Evolutionary conservation across 345 rosid species (phyloP), one percentile per base, ranked within the genome.

Genomic region (Aurinia saxatilis): DNA sequence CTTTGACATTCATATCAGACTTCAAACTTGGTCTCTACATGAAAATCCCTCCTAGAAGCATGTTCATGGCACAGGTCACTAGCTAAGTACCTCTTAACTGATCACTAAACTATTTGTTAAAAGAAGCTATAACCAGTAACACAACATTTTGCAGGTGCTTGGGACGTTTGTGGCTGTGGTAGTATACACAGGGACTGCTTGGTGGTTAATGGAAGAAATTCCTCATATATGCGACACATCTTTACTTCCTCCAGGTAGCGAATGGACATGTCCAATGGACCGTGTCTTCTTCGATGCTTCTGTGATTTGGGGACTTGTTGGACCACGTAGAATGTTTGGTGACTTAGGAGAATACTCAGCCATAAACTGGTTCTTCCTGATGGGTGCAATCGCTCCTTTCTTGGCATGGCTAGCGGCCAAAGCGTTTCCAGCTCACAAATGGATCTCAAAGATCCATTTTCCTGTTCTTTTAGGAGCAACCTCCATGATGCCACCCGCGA

Each of bases 1-100:
- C 85, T 35, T 60, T 87, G 10, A 77, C 83, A 40, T 90, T 90
- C 55, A 46, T 90, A 13, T 23, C 45, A 4, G 97, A 90, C 74
- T 87, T 90, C 48, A 90, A 90, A 72, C 88, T 85, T 12, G 95
- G 92, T n/a, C 92, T 81, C 58, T 90, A 90, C 83, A 90, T 85
- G 97, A 87, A 90, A 79, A 87, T 90, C 44, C 97, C 92, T 1
- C 97, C 97, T 1, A 72, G 85, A 72, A 66, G 87, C 5, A 90
- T 90, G 97, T 87, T 82, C 81, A 65, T 79, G 78, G 90, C 90
- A 56, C 66, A 67, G 59, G 52, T 39, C 1, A 21, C 25, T 47
- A 41, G 31, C 31, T 27, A 27, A 14, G 29, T 27, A 39, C 46
- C 29, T 7, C 37, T 33, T 54, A 19, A 12, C 47, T 10, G 8